Conservation (phyloP, 768 basidiomycete genomes). For the Boletus huronensis region DNA sequence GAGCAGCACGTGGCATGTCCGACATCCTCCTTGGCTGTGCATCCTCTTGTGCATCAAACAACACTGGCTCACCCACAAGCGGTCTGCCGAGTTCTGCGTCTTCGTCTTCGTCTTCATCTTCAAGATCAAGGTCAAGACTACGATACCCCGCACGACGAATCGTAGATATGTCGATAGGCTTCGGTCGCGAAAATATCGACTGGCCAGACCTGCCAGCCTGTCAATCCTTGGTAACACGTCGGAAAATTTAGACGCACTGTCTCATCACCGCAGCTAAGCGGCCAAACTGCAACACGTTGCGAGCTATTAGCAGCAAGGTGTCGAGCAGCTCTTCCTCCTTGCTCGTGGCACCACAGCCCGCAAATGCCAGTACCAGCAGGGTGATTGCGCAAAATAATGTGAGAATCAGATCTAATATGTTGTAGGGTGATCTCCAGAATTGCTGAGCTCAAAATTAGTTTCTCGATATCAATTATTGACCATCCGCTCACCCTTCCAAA, state of each 20-base stretch:
- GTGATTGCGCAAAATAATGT: constrained; percentile 90
- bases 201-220: constrained; percentile 65
- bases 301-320: constrained; percentile 84
- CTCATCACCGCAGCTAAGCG: constrained; percentile 90
- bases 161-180: constrained; percentile 77
- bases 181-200: constrained; percentile 83
- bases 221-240: constrained; percentile 5
- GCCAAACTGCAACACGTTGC: constrained; percentile 91
- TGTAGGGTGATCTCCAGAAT: constrained; percentile 96
- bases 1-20: constrained; percentile 59
- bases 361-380: constrained; percentile 81
- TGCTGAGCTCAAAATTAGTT: constrained; percentile 47
- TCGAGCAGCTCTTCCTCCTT: constrained; percentile 95
- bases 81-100: constrained; percentile 54
- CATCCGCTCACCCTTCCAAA: constrained; percentile 73
- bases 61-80: constrained; percentile 53
- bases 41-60: constrained; percentile 59
- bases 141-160: constrained; percentile 61
- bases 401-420: constrained; percentile 82
- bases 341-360: constrained; percentile 76
- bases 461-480: neutral
- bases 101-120: constrained; percentile 54
- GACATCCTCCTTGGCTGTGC: constrained; percentile 33
- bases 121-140: constrained; percentile 67
- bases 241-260: constrained; percentile 56